Evolutionary conservation across 495 filamentous ascomycete genomes (phyloP), one percentile per base, ranked within the genome.

Genomic region (Podospora bellae-mahoneyi): DNA sequence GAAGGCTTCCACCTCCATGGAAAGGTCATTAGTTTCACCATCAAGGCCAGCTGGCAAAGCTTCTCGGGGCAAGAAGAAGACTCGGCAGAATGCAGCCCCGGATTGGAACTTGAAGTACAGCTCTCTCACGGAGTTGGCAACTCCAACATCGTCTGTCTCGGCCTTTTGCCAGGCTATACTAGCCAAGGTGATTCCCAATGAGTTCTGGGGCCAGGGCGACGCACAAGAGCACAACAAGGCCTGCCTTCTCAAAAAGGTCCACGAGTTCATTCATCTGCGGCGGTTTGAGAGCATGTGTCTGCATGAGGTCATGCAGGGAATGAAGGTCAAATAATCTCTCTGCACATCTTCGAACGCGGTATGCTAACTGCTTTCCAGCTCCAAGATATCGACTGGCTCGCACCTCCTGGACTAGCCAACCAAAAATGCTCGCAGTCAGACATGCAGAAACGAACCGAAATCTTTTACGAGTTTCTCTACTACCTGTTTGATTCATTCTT

Each of bases 401-500:
- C 80, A 3, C 85, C 89, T 48, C 83, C 85, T 5, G 72, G 63
- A 64, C 63, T 76, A n/a, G 54, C 70, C 59, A 56, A 66, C 1
- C 72, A 78, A 20, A 93, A 91, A 56, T 83, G 90, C 34, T 88
- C 91, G 20, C 75, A 83, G 56, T 87, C 91, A 0, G 95, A 99
- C 70, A 76, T 85, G 32, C 77, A 82, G 26, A 97, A 97, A 79
- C 89, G 95, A 7, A 83, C 75, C 19, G 91, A 97, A 74, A 81
- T 98, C 5, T 85, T 97, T 34, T 78, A 87, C 60, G 95, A 99
- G 73, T 88, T 97, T 65, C 69, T 97, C 0, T 98, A 97, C 78
- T 99, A 93, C 77, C 68, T 96, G 2, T 94, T 98, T 70, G 94
- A 99, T 72, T 96, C 93, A 0, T 81, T 98, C 30, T 72, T 99